phyloP scores from a whole-genome alignment of 2,329 filamentous ascomycete genomes.

The Basipetospora chlamydospora region DNA sequence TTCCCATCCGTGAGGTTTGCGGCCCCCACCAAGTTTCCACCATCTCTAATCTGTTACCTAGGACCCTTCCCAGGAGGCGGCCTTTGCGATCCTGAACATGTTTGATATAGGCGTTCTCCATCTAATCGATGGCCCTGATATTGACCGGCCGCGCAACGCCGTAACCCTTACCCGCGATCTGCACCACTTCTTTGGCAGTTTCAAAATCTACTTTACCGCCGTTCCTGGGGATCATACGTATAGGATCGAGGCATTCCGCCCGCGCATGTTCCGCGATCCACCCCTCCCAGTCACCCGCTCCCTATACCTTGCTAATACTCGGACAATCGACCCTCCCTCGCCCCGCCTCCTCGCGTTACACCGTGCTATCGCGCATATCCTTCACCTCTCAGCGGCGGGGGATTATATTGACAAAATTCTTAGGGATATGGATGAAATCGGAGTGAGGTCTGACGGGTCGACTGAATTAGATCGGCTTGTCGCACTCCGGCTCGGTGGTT shows the following conservation, averaged over 20 bases:
- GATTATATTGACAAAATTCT: slow-evolving; percentile 18
- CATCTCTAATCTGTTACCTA: slow-evolving; percentile 9
- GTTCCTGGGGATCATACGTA: slow-evolving; percentile 15
- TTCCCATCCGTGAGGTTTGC: background rate
- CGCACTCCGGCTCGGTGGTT: background rate
- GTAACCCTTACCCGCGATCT: slow-evolving; percentile 10
- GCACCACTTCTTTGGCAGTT: slow-evolving; percentile 11
- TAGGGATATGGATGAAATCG: background rate
- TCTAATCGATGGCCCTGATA: slow-evolving; percentile 22
- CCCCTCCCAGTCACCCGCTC: slow-evolving; percentile 16
- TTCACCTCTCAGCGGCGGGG: slow-evolving; percentile 16
- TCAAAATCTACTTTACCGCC: slow-evolving; percentile 11
- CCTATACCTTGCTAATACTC: slow-evolving; percentile 13
- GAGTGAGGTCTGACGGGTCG: background rate
- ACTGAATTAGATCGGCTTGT: background rate
- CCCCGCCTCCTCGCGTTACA: slow-evolving; percentile 19
- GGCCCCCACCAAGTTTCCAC: background rate
- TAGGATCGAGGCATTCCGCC: slow-evolving; percentile 10
- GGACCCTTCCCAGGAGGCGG: slow-evolving; percentile 15
- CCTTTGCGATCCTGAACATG: slow-evolving; percentile 25
- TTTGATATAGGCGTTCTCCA: slow-evolving; percentile 20
- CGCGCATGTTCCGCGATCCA: background rate
- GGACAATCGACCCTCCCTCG: slow-evolving; percentile 17
- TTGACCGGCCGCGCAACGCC: slow-evolving; percentile 25
- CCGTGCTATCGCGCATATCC: slow-evolving; percentile 17